Conservation (phyloP, 495 filamentous ascomycete genomes). For the Pseudomonodictys pantanalensis region DNA sequence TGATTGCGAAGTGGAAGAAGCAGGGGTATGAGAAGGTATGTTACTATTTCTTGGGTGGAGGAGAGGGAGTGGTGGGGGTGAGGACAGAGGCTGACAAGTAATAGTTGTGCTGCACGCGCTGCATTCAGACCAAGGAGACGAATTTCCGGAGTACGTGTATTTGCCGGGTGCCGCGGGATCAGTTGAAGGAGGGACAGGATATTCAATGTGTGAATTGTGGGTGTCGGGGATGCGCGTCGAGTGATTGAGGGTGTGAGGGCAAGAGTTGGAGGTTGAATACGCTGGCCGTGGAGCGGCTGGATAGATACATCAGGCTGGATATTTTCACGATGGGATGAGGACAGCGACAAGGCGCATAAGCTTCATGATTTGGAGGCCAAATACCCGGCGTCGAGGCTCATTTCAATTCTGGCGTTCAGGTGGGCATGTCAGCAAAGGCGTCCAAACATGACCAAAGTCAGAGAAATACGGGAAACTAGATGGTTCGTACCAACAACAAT, state of each 20-base stretch:
- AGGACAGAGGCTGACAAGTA: background rate
- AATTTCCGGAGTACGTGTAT: slow-evolving; percentile 98
- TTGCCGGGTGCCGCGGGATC: slow-evolving; percentile 88
- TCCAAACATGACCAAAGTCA: too few relatives aligned
- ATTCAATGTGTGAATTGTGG: slow-evolving; percentile 97
- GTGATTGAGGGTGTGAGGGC: slow-evolving; percentile 55
- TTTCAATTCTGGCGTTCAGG: background rate
- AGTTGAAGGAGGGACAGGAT: slow-evolving; percentile 84
- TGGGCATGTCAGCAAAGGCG: background rate
- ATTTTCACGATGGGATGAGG: too few relatives aligned
- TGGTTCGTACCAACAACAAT: too few relatives aligned
- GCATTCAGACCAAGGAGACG: slow-evolving; percentile 98
- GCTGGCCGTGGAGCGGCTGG: too few relatives aligned
- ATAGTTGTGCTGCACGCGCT: slow-evolving; percentile 88
- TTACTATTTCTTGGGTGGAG: slow-evolving; percentile 39
- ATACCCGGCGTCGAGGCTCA: background rate
- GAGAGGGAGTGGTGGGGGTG: background rate
- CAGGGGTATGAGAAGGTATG: slow-evolving; percentile 94
- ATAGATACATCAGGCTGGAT: too few relatives aligned
- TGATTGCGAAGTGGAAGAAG: slow-evolving; percentile 99
- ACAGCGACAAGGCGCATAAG: too few relatives aligned
- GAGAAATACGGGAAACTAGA: too few relatives aligned
- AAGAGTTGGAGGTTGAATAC: background rate
- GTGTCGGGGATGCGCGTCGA: slow-evolving; percentile 84
- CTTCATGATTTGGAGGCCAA: slow-evolving; percentile 3